Percentiles rank a stretch among this genome's conserved stretches.
Evolutionary conservation across 352 stramenopile species (phyloP).

Genomic region (Phytophthora cryptogea): DNA sequence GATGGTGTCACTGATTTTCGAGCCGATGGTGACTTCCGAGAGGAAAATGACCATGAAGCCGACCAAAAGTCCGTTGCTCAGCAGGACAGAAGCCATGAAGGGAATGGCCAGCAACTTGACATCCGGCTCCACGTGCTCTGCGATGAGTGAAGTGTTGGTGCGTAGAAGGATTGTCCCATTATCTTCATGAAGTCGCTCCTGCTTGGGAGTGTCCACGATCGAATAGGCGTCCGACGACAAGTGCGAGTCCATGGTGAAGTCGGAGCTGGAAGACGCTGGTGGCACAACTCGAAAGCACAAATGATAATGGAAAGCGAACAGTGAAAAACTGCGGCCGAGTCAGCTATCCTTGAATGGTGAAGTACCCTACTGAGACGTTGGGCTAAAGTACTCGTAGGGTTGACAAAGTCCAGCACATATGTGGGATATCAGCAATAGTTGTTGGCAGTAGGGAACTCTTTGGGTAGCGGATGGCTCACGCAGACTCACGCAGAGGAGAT

Average conservation of each 20-base stretch:
- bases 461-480: no score
- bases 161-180: slow-evolving; percentile 11
- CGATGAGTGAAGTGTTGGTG: slow-evolving; percentile 12
- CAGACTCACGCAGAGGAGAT: no score
- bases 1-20: slow-evolving; percentile 33
- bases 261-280: no score
- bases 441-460: no score
- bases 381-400: no score
- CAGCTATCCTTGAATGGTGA: no score
- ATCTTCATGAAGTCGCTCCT: slow-evolving; percentile 10
- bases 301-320: no score
- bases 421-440: no score
- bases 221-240: slow-evolving; percentile 14
- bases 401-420: no score
- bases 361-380: no score
- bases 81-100: slow-evolving; percentile 27
- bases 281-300: no score
- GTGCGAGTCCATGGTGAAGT: slow-evolving; percentile 21
- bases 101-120: slow-evolving; percentile 29
- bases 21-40: slow-evolving; percentile 36
- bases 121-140: slow-evolving; percentile 15
- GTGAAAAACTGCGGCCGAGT: no score
- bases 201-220: slow-evolving; percentile 15
- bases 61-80: slow-evolving; percentile 29
- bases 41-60: slow-evolving; percentile 36